These are phyloP conservation scores for Eimeria acervulina DNA, from an alignment of 169 alveolate species.

Conservation along the genomic window DNA sequence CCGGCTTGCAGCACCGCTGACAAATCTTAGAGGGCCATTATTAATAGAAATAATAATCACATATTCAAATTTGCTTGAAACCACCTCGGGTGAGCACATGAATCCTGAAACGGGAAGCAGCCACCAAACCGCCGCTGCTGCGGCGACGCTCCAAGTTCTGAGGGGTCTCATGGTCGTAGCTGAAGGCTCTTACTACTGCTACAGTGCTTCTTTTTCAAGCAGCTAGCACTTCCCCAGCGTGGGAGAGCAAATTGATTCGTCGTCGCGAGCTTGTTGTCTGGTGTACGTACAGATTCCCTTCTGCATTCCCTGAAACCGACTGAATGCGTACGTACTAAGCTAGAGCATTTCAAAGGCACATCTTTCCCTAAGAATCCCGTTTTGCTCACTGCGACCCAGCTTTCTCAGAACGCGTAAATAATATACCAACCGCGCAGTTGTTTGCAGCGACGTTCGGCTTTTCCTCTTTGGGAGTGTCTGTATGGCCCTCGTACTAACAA, in stretches of 20 bases:
- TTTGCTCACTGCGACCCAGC: background rate
- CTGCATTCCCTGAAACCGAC: background rate
- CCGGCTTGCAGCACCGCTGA: slow-evolving; percentile 83
- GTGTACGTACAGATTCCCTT: background rate
- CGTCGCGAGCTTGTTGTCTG: background rate
- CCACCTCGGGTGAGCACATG: slow-evolving; percentile 70
- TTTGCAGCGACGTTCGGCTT: background rate
- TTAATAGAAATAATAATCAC: background rate
- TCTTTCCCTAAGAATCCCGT: background rate
- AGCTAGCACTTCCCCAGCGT: background rate
- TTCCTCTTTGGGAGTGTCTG: background rate
- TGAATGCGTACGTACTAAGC: background rate
- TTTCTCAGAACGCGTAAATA: background rate
- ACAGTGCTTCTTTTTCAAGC: background rate
- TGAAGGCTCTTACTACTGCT: background rate
- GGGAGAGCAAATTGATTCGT: background rate
- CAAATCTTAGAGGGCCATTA: slow-evolving; percentile 49
- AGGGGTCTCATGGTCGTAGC: background rate
- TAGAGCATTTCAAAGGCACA: background rate
- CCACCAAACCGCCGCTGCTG: background rate
- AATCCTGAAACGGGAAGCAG: slow-evolving; percentile 35
- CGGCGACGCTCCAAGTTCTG: background rate
- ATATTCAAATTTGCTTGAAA: background rate
- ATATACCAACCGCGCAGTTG: background rate
- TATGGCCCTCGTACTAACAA: background rate